phyloP scores from a whole-genome alignment of 164 flowering plant genomes.

The Vitis vinifera region DNA sequence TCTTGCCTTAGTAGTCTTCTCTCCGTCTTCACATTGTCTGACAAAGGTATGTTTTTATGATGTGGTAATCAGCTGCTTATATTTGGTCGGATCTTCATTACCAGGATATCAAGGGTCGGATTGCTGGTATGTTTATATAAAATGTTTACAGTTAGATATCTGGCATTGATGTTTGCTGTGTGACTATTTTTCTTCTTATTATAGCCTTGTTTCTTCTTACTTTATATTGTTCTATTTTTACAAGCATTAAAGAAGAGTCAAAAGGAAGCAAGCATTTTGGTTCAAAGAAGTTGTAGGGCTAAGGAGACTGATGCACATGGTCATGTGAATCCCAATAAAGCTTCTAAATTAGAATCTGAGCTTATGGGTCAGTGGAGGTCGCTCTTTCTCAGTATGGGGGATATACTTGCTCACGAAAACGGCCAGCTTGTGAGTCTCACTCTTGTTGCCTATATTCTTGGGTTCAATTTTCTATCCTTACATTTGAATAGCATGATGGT shows the following conservation, averaged over 20 bases:
- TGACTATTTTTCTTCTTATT: neutral
- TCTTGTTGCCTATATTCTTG: neutral
- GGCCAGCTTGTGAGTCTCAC: slow-evolving; percentile 66
- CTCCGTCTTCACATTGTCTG: neutral
- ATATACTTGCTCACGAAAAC: slow-evolving; percentile 51
- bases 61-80: slow-evolving; percentile 62
- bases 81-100: slow-evolving; percentile 87
- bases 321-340: slow-evolving; percentile 26
- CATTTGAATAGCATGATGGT: neutral
- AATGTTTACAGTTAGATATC: too few relatives aligned
- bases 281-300: slow-evolving; percentile 32
- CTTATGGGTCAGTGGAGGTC: slow-evolving; percentile 76
- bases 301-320: slow-evolving; percentile 23
- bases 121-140: slow-evolving; percentile 49
- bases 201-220: neutral
- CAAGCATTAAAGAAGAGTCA: slow-evolving; percentile 72
- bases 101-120: slow-evolving; percentile 78
- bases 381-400: slow-evolving; percentile 72
- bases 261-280: slow-evolving; percentile 63
- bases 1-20: slow-evolving; percentile 2
- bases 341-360: slow-evolving; percentile 51
- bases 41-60: slow-evolving; percentile 5
- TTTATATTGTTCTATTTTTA: neutral
- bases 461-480: neutral
- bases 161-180: neutral